These are phyloP conservation scores for Cyberlindnera nakhonratchasimensis DNA, from an alignment of 805 yeast species.

Conservation along the genomic window DNA sequence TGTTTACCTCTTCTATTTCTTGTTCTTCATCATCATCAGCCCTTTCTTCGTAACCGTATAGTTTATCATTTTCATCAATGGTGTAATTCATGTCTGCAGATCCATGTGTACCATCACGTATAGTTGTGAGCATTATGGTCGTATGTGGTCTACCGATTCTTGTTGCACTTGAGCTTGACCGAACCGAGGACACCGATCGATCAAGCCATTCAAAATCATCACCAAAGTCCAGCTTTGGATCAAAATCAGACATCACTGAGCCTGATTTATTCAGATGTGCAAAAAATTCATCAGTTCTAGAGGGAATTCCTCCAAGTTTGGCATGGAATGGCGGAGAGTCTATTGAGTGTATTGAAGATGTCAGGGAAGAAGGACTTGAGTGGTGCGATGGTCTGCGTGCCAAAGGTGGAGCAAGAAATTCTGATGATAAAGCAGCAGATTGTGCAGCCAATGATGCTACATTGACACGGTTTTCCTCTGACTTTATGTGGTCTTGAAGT, in stretches of 20 bases:
- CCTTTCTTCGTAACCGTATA: conserved; percentile 1
- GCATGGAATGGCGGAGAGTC: conserved; percentile 21
- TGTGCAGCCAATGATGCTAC: conserved; percentile 15
- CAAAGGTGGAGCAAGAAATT: conserved; percentile 13
- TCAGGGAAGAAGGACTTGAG: conserved; percentile 16
- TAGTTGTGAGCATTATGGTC: background rate
- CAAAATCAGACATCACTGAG: conserved; percentile 7
- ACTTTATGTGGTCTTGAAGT: conserved; percentile 12
- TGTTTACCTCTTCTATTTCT: conserved; percentile 5
- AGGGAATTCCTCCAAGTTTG: conserved; percentile 6
- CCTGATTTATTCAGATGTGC: conserved; percentile 4
- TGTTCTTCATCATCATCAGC: background rate
- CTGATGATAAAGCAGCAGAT: conserved; percentile 11
- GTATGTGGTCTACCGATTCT: background rate
- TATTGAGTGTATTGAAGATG: conserved; percentile 20
- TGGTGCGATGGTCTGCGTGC: conserved; percentile 6
- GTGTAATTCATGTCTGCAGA: conserved; percentile 3
- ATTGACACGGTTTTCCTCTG: conserved; percentile 8
- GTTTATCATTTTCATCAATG: conserved; percentile 9
- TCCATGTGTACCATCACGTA: conserved; percentile 1
- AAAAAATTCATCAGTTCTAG: conserved; percentile 11
- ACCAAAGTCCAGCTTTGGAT: conserved; percentile 1
- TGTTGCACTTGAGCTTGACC: background rate
- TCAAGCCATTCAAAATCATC: conserved; percentile 11
- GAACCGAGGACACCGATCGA: conserved; percentile 6